These are phyloP conservation scores for Pseudognaphalium luteoalbum DNA, from an alignment of 129 eudicot genomes.

Conservation along the genomic window DNA sequence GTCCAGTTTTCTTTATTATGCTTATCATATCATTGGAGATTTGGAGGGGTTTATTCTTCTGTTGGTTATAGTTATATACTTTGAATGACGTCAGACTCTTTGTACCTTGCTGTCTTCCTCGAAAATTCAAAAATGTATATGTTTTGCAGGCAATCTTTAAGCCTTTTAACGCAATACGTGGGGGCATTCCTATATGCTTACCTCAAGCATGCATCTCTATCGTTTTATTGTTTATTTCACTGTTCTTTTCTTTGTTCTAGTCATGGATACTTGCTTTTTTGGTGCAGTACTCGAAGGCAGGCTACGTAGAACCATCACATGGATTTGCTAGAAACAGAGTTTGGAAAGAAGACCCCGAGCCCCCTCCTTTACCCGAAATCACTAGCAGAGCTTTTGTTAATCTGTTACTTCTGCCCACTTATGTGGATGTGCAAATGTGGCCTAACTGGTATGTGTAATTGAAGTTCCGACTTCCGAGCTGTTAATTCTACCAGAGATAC, in stretches of 20 bases:
- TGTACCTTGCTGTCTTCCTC: conserved; percentile 20
- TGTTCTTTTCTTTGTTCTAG: conserved; percentile 2
- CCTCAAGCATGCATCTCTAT: conserved; percentile 61
- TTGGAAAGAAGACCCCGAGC: neutral
- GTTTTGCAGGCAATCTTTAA: conserved; percentile 59
- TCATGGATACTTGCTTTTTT: conserved; percentile 27
- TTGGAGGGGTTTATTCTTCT: conserved; percentile 1
- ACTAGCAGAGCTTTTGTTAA: neutral
- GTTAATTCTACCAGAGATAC: no score
- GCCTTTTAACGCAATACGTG: conserved; percentile 82
- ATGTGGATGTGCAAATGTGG: neutral
- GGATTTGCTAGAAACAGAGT: neutral
- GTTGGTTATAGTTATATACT: conserved; percentile 2
- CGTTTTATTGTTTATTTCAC: conserved; percentile 12
- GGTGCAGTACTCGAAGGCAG: conserved; percentile 48
- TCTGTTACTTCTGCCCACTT: neutral
- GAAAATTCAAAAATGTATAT: conserved; percentile 14
- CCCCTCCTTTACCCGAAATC: neutral
- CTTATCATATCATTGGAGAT: neutral
- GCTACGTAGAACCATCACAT: neutral
- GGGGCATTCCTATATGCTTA: conserved; percentile 91
- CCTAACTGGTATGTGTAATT: neutral
- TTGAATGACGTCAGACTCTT: no score
- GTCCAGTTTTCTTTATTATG: conserved; percentile 4
- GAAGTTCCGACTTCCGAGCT: no score